phyloP scores from a whole-genome alignment of 495 filamentous ascomycete species.

The Daldinia caldariorum region DNA sequence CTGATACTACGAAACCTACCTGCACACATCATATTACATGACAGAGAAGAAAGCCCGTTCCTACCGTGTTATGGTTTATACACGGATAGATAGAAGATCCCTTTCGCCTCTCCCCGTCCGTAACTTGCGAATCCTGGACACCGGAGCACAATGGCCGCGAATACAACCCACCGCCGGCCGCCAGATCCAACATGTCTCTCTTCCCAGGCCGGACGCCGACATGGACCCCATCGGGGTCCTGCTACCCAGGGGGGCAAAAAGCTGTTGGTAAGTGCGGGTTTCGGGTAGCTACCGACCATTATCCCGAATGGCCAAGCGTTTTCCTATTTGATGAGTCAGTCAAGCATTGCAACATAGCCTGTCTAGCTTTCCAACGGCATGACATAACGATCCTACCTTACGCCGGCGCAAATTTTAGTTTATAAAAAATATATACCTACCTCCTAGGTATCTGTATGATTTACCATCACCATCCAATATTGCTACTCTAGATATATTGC shows the following conservation, averaged over 20 bases:
- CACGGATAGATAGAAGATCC: slow-evolving; percentile 6
- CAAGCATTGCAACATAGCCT: slow-evolving; percentile 7
- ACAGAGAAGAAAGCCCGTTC: neutral
- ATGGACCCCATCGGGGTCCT: slow-evolving; percentile 36
- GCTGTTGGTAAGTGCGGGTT: slow-evolving; percentile 14
- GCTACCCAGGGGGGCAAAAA: slow-evolving; percentile 3
- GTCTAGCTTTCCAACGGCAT: slow-evolving; percentile 25
- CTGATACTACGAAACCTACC: slow-evolving; percentile 4
- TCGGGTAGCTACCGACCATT: slow-evolving; percentile 34
- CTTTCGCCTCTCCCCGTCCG: slow-evolving; percentile 5
- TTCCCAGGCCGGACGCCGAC: slow-evolving; percentile 33
- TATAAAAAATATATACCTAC: too few relatives aligned
- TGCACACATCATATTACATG: slow-evolving; percentile 10
- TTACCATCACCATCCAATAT: neutral
- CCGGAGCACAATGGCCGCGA: slow-evolving; percentile 33
- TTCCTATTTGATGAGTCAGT: slow-evolving; percentile 9
- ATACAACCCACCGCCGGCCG: slow-evolving; percentile 22
- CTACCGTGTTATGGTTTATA: slow-evolving; percentile 7
- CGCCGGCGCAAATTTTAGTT: neutral
- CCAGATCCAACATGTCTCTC: slow-evolving; percentile 39
- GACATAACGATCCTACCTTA: slow-evolving; percentile 1
- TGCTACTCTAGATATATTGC: neutral
- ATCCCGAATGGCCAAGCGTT: slow-evolving; percentile 32
- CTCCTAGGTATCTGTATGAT: too few relatives aligned
- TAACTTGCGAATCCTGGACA: slow-evolving; percentile 22